Evolutionary conservation across 2,329 filamentous ascomycete genomes (phyloP), one percentile per base, ranked within the genome.

Genomic region (Chaetomiaceae sp.): DNA sequence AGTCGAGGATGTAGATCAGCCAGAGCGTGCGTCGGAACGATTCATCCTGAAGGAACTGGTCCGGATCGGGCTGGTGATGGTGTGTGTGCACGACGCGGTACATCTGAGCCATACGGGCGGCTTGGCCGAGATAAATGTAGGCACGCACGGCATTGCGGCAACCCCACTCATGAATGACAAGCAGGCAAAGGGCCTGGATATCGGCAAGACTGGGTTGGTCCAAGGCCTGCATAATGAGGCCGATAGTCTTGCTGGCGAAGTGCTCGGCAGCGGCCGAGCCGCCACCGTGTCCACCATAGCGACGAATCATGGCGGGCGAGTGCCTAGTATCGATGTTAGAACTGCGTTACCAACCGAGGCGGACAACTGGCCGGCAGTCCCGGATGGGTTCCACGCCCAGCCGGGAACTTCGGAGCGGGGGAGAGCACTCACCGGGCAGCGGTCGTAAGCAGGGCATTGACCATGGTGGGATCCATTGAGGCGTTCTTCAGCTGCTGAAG

Each of bases 21-120:
- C 80, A 84, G 44, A 84, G 67, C 2, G 80, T 82, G 32, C 80
- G 79, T 46, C 80, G 78, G 65, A 82, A 79, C 0, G 79, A 80
- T 65, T 84, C 80, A 43, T 83, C 79, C 58, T 80, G 77, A 11
- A 82, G 73, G 63, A 83, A 84, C 60, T 79, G 77, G 59, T 82
- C 79, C n/a, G 75, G 74, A 36, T 79, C 77, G 33, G 69, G 65
- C 14, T 73, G 71, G 37, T 71, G 67, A 58, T 79, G 75, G 59
- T 81, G 79, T 36, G 73, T 74, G 60, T 81, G 78, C 41, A 83
- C 74, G 51, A 84, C 78, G 57, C 79, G 75, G 61, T 78, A 82
- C 80, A 84, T 84, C 68, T 84, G 80, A 29, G 80, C 74, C 79
- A 84, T 82, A 54, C 80, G 78, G n/a, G 79, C 76, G 29, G 80